A percentile compares a stretch with the other conserved stretches of the same genome.
Evolutionary conservation across 1,139 yeast genomes (phyloP).

Genomic region (Groenewaldozyma sp.): DNA sequence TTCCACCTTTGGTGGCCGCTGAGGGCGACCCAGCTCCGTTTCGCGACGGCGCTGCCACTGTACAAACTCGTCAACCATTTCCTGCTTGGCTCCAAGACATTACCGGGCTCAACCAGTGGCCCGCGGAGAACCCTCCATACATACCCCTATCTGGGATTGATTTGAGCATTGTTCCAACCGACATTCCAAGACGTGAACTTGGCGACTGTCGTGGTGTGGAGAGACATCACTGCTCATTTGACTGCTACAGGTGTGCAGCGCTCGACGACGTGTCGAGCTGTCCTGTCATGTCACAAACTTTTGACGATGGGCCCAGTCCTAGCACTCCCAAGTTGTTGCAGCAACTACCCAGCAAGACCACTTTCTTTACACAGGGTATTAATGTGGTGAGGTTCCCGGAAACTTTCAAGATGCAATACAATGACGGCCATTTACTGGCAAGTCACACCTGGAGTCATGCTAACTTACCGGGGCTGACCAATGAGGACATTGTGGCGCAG

Average conservation of each 20-base stretch:
- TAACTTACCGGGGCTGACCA: conserved; percentile 64
- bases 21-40: conserved; percentile 4
- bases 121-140: conserved; percentile 77
- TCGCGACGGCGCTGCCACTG: conserved; percentile 2
- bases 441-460: conserved; percentile 93
- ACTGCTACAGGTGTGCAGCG: conserved; percentile 73
- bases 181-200: conserved; percentile 42
- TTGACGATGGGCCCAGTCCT: conserved; percentile 91
- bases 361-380: conserved; percentile 80
- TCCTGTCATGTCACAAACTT: conserved; percentile 64
- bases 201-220: conserved; percentile 49
- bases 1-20: neutral
- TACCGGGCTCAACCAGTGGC: conserved; percentile 74
- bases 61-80: conserved; percentile 29
- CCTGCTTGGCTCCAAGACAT: conserved; percentile 73
- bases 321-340: conserved; percentile 53
- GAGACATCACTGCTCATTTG: conserved; percentile 64
- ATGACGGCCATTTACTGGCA: conserved; percentile 69
- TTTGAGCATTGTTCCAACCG: conserved; percentile 39
- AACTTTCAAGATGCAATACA: conserved; percentile 48
- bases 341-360: conserved; percentile 45
- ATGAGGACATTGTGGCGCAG: conserved; percentile 80
- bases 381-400: conserved; percentile 73
- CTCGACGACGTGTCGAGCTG: conserved; percentile 73
- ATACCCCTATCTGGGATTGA: conserved; percentile 62